Evolutionary conservation across 2,329 filamentous ascomycete genomes (phyloP).

Genomic region (Ophiocordyceps camponoti-leonardi): DNA sequence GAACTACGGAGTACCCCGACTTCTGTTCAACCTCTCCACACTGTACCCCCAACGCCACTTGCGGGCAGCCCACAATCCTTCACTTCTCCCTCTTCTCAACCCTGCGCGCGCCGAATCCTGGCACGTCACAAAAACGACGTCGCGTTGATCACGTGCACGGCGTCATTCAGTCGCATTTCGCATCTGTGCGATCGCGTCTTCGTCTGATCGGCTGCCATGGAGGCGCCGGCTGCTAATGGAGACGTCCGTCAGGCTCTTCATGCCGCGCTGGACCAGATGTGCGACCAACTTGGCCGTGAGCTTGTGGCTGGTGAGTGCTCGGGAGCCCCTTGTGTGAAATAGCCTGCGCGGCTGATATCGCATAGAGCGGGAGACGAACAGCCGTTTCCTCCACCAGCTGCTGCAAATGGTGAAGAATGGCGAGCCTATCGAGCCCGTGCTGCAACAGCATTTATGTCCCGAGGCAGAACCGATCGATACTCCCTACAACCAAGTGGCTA

Average conservation of each 20-base stretch:
- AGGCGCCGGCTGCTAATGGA: not conserved
- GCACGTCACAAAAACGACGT: not conserved
- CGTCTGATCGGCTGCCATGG: not conserved
- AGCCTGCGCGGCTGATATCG: too few species aligned
- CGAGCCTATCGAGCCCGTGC: not conserved
- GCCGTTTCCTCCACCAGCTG: not conserved
- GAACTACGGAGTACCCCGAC: too few species aligned
- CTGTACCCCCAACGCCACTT: too few species aligned
- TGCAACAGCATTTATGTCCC: not conserved
- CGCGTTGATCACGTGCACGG: not conserved
- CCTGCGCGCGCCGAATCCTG: not conserved
- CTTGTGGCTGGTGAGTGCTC: constrained; percentile 1
- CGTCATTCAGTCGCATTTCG: not conserved
- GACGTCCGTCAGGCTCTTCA: not conserved
- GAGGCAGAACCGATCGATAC: not conserved
- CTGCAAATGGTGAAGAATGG: not conserved
- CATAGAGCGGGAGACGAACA: not conserved
- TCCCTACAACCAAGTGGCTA: constrained; percentile 6
- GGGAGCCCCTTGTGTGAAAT: too few species aligned
- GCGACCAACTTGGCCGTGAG: not conserved
- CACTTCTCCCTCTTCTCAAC: too few species aligned
- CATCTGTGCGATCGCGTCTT: not conserved
- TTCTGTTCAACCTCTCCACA: too few species aligned
- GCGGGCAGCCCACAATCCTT: too few species aligned
- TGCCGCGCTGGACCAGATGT: not conserved